These are phyloP conservation scores for Lojkania enalia DNA, from an alignment of 2,329 filamentous ascomycete genomes.

Conservation along the genomic window DNA sequence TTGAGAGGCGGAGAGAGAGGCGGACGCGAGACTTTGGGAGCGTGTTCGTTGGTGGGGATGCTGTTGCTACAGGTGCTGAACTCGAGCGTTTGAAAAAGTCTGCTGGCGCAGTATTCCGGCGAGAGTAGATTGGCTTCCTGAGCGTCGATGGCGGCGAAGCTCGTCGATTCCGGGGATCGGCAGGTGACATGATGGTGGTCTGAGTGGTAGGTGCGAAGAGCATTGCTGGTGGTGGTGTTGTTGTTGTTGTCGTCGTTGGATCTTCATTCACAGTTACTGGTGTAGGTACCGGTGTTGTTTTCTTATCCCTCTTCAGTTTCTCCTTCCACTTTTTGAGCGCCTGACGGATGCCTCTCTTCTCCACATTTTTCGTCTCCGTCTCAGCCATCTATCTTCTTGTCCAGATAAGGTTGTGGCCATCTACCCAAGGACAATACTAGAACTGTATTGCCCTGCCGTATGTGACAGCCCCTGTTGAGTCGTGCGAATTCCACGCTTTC, in stretches of 20 bases:
- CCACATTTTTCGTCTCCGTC: neutral
- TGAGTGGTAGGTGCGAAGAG: slow-evolving; percentile 20
- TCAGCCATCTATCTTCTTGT: too few species aligned
- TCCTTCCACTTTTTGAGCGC: slow-evolving; percentile 14
- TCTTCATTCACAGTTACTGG: slow-evolving; percentile 1
- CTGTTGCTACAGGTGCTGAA: slow-evolving; percentile 3
- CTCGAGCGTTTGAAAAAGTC: slow-evolving; percentile 8
- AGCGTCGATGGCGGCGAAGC: slow-evolving; percentile 8
- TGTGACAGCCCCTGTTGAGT: too few species aligned
- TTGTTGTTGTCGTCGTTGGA: neutral
- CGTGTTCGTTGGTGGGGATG: neutral
- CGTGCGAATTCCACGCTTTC: too few species aligned
- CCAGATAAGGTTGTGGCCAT: too few species aligned
- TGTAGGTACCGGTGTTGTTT: slow-evolving; percentile 1
- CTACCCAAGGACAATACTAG: too few species aligned
- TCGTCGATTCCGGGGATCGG: slow-evolving; percentile 16
- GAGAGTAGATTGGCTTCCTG: slow-evolving; percentile 7
- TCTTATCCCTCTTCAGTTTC: slow-evolving; percentile 7
- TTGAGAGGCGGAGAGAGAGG: slow-evolving; percentile 1
- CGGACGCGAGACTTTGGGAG: neutral
- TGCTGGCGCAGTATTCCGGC: slow-evolving; percentile 21
- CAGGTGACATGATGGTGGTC: slow-evolving; percentile 18
- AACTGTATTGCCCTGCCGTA: too few species aligned
- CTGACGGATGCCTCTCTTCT: slow-evolving; percentile 7
- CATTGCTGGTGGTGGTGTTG: slow-evolving; percentile 6